These are phyloP conservation scores for Diplodia scrobiculata DNA, from an alignment of 2,329 filamentous ascomycete genomes.

Conservation along the genomic window DNA sequence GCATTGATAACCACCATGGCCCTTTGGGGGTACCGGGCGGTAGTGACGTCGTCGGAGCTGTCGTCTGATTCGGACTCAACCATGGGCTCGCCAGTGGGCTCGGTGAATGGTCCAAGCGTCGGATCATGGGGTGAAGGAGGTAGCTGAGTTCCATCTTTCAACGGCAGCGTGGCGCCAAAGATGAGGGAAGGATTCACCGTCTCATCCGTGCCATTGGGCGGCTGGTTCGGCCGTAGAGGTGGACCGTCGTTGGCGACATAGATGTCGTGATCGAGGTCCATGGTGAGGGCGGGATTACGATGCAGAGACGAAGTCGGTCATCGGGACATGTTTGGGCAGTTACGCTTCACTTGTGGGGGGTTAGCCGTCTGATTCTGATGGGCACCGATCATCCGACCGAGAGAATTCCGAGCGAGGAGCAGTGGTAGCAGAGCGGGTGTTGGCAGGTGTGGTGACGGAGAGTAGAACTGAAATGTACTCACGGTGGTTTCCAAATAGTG, in stretches of 20 bases:
- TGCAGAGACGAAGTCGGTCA: slow-evolving; percentile 13
- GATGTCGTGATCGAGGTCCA: slow-evolving; percentile 23
- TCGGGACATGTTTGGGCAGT: slow-evolving; percentile 18
- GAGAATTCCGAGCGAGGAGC: slow-evolving; percentile 10
- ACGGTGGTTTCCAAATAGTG: background rate
- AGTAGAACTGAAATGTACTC: background rate
- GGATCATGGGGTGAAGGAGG: slow-evolving; percentile 6
- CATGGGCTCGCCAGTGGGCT: slow-evolving; percentile 17
- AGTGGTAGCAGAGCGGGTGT: background rate
- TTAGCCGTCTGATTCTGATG: slow-evolving; percentile 3
- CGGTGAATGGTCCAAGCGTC: slow-evolving; percentile 5
- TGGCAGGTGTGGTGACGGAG: background rate
- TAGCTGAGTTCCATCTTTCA: slow-evolving; percentile 16
- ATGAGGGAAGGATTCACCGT: slow-evolving; percentile 27
- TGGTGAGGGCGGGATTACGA: slow-evolving; percentile 15
- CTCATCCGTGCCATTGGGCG: slow-evolving; percentile 22
- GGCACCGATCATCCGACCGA: slow-evolving; percentile 4
- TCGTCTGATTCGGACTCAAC: slow-evolving; percentile 8
- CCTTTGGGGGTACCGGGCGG: slow-evolving; percentile 7
- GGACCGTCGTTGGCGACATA: slow-evolving; percentile 18
- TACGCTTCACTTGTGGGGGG: background rate
- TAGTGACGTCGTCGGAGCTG: slow-evolving; percentile 2
- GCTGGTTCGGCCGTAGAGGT: slow-evolving; percentile 15
- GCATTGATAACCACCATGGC: slow-evolving; percentile 22
- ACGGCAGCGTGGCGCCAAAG: background rate